These are phyloP conservation scores for Abrus precatorius DNA, from an alignment of 306 rosid species.

Conservation along the genomic window DNA sequence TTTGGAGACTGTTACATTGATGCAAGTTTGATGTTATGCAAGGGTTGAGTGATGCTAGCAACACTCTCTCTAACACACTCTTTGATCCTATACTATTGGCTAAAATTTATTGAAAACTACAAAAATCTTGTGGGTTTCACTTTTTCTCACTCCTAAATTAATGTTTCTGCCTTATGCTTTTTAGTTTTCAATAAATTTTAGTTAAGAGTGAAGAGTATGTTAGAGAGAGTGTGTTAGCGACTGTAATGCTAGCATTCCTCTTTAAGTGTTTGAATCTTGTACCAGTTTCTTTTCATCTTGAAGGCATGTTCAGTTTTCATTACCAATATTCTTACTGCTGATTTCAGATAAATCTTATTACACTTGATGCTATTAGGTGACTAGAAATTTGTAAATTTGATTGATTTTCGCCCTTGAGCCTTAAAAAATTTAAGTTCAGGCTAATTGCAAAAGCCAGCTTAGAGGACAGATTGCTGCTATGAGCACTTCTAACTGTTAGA, in stretches of 20 bases:
- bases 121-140: too few species aligned
- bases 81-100: too few species aligned
- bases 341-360: background rate
- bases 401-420: background rate
- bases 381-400: background rate
- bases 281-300: constrained; percentile 8
- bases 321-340: background rate
- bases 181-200: too few species aligned
- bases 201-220: too few species aligned
- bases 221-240: too few species aligned
- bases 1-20: background rate
- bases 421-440: background rate
- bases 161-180: too few species aligned
- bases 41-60: too few species aligned
- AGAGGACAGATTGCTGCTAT: background rate
- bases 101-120: too few species aligned
- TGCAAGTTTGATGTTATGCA: background rate
- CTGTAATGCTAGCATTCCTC: too few species aligned
- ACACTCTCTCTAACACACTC: too few species aligned
- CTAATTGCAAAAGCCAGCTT: background rate
- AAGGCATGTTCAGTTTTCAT: background rate
- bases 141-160: too few species aligned
- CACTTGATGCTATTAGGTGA: background rate
- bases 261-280: background rate
- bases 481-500: background rate